phyloP scores from a whole-genome alignment of 495 filamentous ascomycete genomes.

The Talaromyces nanjingensis region DNA sequence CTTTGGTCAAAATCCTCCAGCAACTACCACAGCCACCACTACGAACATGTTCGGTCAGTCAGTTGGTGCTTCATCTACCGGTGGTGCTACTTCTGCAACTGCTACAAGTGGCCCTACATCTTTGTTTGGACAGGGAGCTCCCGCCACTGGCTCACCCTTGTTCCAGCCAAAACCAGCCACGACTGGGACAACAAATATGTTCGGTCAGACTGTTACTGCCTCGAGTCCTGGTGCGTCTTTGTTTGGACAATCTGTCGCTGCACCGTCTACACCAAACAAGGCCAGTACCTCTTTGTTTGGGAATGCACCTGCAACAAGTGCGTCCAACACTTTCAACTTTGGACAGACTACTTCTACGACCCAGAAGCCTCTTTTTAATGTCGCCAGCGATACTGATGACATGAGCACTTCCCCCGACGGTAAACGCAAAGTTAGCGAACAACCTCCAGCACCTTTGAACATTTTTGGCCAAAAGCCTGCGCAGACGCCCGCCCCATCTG shows the following conservation, averaged over 20 bases:
- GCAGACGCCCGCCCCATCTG: constrained; percentile 13
- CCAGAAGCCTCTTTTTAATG: constrained; percentile 6
- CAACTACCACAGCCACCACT: background rate
- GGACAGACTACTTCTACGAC: background rate
- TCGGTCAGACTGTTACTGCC: background rate
- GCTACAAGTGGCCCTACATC: background rate
- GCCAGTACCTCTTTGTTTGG: background rate
- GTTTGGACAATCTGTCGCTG: constrained; percentile 2
- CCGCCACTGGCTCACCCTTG: background rate
- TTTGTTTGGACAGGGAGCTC: background rate
- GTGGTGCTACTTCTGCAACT: background rate
- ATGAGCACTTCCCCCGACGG: constrained; percentile 40
- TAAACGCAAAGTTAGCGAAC: constrained; percentile 20
- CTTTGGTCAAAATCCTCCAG: constrained; percentile 10
- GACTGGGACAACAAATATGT: background rate
- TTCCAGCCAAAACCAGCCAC: background rate
- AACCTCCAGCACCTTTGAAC: constrained; percentile 8
- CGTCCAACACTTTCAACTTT: constrained; percentile 2
- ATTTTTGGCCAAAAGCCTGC: constrained; percentile 17
- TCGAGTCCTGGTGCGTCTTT: background rate
- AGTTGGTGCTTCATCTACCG: constrained; percentile 4
- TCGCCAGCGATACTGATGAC: constrained; percentile 17
- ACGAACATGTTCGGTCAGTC: constrained; percentile 17
- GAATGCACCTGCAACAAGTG: background rate
- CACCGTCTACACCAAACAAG: background rate